Base-by-base conservation (phyloP, 352 stramenopile species). In the Phytopythium kandeliae region DNA sequence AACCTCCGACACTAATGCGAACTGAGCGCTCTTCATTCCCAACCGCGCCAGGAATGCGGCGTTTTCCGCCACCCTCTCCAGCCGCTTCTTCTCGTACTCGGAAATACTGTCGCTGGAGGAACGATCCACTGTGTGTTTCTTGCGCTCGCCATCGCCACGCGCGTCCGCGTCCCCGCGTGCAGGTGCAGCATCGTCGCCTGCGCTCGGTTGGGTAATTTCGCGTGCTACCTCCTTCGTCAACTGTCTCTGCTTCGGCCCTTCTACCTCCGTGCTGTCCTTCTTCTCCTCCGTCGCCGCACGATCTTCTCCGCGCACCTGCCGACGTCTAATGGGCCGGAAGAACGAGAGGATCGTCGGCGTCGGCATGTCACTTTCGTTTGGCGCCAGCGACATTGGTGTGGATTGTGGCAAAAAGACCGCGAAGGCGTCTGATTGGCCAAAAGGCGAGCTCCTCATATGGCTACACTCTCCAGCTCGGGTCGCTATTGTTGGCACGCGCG, bases 81-180 rank as follows among this genome's bases (percentile, higher is more conserved):
- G 48, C 2, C 73, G 65, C 51, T 79, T 78, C 41, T 48, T 51
- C 43, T 82, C 74, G 36, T 85, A 82, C 38, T 71, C 62, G 15
- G 70, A 85, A 1, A 81, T 37, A 2, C 33, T 46, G 8, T 36
- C 17, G 19, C 10, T 16, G 2, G 25, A 19, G 11, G 16, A 8
- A 8, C 7, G 6, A 15, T 21, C n/a, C 13, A 15, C 15, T 41
- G 13, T 5, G 9, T 10, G 15, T 17, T 8, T 15, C n/a, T 41
- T 41, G 35, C n/a, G 9, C 6, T 41, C 13, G 35, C 28, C 28
- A 33, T 33, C 28, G 28, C 28, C 10, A 33, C 28, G 28, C 28
- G 28, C 28, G 5, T 33, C 28, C 28, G 10, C 28, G 28, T 11
- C 28, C 10, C 28, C 5, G 10, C 10, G 5, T 10, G 28, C 10